These are phyloP conservation scores for Botrytis paeoniae DNA, from an alignment of 2,329 filamentous ascomycete genomes.

Conservation along the genomic window DNA sequence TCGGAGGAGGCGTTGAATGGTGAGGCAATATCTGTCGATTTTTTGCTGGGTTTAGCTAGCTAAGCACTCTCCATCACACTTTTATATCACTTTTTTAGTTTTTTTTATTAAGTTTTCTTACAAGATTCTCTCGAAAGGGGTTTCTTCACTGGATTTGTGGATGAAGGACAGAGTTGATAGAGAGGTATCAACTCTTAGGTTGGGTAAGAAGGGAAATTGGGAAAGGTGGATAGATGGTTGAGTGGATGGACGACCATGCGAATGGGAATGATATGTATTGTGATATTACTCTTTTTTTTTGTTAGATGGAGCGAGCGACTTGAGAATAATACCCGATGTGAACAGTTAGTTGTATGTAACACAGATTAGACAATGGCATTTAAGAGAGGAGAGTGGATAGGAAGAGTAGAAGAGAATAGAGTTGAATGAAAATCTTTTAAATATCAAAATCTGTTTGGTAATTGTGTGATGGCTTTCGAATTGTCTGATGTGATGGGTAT, in stretches of 20 bases:
- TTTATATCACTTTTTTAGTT: slow-evolving; percentile 4
- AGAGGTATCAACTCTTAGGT: not conserved
- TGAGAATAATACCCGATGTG: slow-evolving; percentile 11
- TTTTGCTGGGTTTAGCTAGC: slow-evolving; percentile 14
- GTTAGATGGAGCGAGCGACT: slow-evolving; percentile 14
- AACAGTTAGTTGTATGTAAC: slow-evolving; percentile 9
- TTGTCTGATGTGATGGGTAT: not conserved
- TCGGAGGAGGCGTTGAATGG: not conserved
- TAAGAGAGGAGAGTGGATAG: not conserved
- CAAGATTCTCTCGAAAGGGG: not conserved
- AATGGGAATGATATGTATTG: slow-evolving; percentile 6
- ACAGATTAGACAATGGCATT: slow-evolving; percentile 1
- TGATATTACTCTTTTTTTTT: slow-evolving; percentile 2
- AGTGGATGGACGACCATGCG: not conserved
- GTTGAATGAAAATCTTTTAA: slow-evolving; percentile 1
- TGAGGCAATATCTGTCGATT: not conserved
- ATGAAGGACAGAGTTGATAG: not conserved
- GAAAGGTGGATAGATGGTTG: not conserved
- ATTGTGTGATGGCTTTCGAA: not conserved
- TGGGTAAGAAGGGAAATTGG: not conserved
- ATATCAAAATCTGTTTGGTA: not conserved
- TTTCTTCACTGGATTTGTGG: slow-evolving; percentile 3
- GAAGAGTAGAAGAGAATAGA: not conserved
- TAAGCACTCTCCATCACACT: slow-evolving; percentile 2
- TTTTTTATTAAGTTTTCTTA: not conserved